A percentile compares a stretch with the other conserved stretches of the same genome.
phyloP scores from a whole-genome alignment of 106 monocot genomes.

The Allium sativum region DNA sequence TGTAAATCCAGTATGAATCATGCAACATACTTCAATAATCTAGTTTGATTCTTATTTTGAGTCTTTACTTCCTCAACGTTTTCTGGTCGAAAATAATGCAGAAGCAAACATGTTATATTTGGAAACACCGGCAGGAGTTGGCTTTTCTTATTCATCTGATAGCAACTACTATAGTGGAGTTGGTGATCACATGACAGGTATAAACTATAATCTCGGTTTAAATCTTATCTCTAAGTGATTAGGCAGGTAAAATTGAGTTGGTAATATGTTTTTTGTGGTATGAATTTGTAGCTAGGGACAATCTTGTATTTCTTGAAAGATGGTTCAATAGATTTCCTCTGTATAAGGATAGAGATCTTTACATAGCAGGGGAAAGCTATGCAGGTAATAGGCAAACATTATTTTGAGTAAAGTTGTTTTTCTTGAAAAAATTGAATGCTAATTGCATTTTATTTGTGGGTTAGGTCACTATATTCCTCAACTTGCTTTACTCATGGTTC shows the following conservation, averaged over 20 bases:
- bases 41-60: constrained; percentile 3
- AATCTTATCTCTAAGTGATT: neutral
- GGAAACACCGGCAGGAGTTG: constrained; percentile 22
- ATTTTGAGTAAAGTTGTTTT: neutral
- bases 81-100: neutral
- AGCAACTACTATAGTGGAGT: constrained; percentile 12
- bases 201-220: constrained; percentile 1
- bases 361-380: constrained; percentile 89
- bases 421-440: neutral
- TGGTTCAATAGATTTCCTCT: constrained; percentile 74
- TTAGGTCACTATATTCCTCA: constrained; percentile 94
- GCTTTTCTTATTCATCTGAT: constrained; percentile 18
- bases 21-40: neutral
- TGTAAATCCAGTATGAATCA: neutral
- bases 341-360: constrained; percentile 66
- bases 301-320: constrained; percentile 57
- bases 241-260: neutral
- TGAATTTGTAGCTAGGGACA: constrained; percentile 62
- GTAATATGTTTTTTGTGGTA: neutral
- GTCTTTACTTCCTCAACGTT: neutral
- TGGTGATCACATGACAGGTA: constrained; percentile 16
- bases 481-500: constrained; percentile 73
- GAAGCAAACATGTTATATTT: constrained; percentile 19
- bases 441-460: neutral
- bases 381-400: constrained; percentile 28